Conservation (phyloP, 495 filamentous ascomycete genomes). For the Trichocladium antarcticum region DNA sequence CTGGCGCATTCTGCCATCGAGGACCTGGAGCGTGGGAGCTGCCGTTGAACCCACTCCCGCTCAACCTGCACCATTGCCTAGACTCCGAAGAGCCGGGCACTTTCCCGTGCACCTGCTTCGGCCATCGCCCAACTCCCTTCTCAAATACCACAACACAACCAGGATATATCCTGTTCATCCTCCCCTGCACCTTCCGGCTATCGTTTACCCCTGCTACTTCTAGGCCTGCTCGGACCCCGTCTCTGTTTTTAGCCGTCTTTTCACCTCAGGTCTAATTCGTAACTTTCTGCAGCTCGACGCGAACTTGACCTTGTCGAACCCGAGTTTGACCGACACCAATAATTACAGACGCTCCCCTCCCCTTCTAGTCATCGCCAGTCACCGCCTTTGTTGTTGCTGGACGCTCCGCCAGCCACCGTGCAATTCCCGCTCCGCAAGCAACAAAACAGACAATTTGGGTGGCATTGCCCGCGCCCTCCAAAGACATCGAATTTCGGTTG, state of each 20-base stretch:
- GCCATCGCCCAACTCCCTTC: constrained; percentile 10
- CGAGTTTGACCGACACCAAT: constrained; percentile 5
- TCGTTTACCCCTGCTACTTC: background rate
- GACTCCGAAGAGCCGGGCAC: constrained; percentile 27
- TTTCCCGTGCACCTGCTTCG: constrained; percentile 18
- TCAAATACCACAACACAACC: constrained; percentile 1
- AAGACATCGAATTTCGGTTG: background rate
- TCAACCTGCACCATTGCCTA: constrained; percentile 20
- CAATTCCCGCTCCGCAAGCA: background rate
- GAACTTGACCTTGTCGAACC: constrained; percentile 4
- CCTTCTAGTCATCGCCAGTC: constrained; percentile 3
- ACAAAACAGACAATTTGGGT: constrained; percentile 1
- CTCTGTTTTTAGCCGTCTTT: constrained; percentile 1
- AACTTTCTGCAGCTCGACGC: constrained; percentile 3
- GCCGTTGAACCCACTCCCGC: constrained; percentile 17
- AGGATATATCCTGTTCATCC: constrained; percentile 1
- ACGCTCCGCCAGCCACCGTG: constrained; percentile 12
- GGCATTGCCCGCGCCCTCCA: background rate
- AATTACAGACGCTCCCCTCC: background rate
- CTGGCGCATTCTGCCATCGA: constrained; percentile 13
- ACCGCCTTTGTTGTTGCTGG: constrained; percentile 19
- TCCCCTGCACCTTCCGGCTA: background rate
- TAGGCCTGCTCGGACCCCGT: background rate
- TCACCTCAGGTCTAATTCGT: constrained; percentile 16
- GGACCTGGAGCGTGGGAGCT: constrained; percentile 10